Evolutionary conservation across 345 rosid genomes (phyloP), one percentile per base, ranked within the genome.

Genomic region (Microthlaspi erraticum): DNA sequence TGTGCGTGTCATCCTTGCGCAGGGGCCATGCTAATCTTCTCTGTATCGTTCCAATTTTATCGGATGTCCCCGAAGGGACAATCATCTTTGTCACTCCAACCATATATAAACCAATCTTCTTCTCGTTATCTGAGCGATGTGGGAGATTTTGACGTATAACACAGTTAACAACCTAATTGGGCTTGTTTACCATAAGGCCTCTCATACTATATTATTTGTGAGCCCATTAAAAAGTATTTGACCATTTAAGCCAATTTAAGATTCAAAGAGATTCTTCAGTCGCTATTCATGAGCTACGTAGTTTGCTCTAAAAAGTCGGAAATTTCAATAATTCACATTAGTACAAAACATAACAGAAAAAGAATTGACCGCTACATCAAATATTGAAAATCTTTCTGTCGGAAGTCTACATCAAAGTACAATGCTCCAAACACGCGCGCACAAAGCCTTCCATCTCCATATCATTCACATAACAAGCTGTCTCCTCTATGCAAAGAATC

Each of bases 391-490:
- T n/a, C n/a, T n/a, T n/a, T n/a, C n/a, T n/a, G n/a, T n/a, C n/a
- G n/a, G n/a, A n/a, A n/a, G n/a, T n/a, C n/a, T n/a, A n/a, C n/a
- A n/a, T n/a, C n/a, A n/a, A n/a, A n/a, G n/a, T n/a, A 79, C 75
- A 82, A 79, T 87, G 92, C 60, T 83, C 89, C 5, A 60, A 73
- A 78, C 99, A 94, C 36, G 89, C 92, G 74, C 80, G 93, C 64
- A 89, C 86, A 76, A 91, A 94, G 31, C 88, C 88, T 79, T 86
- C 75, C 93, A 85, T 84, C 70, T 82, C 83, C 79, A 54, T 83
- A 66, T 89, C 85, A 70, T 86, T 85, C 58, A 85, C 86, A 79
- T 88, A 91, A 81, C 96, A 94, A 79, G 95, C 84, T 51, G 90
- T 73, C 55, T 72, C 79, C 80, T 88, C 87, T 34, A 94, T 53